Evolutionary conservation across 805 yeast species (phyloP).

Genomic region (Starmerella bombicola): DNA sequence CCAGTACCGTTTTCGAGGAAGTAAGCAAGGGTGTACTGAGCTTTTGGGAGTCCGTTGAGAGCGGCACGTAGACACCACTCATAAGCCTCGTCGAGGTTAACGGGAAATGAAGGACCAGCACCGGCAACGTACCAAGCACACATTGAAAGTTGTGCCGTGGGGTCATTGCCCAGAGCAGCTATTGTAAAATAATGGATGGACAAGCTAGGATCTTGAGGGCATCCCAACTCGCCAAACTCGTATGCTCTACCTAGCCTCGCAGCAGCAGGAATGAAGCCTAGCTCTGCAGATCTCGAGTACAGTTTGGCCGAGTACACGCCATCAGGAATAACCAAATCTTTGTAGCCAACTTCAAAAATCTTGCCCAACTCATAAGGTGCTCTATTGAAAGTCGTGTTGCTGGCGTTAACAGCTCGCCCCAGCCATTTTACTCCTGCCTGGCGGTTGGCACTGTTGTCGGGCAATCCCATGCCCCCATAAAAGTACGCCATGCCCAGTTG

Average conservation of each 20-base stretch:
- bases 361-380: constrained; percentile 89
- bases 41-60: constrained; percentile 56
- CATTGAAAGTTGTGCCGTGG: constrained; percentile 79
- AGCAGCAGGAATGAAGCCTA: constrained; percentile 74
- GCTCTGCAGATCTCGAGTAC: constrained; percentile 75
- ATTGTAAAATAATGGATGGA: constrained; percentile 87
- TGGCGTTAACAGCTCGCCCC: constrained; percentile 70
- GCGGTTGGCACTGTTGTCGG: constrained; percentile 51
- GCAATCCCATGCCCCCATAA: constrained; percentile 71
- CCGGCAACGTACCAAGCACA: constrained; percentile 97
- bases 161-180: constrained; percentile 80
- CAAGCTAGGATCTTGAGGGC: constrained; percentile 64
- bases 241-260: constrained; percentile 69
- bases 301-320: constrained; percentile 71
- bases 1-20: constrained; percentile 85
- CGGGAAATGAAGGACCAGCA: constrained; percentile 64
- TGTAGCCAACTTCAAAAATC: constrained; percentile 70
- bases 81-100: constrained; percentile 74
- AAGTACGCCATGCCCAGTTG: constrained; percentile 80
- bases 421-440: constrained; percentile 89
- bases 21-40: constrained; percentile 73
- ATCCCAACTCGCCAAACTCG: constrained; percentile 59
- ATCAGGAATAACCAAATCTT: constrained; percentile 79
- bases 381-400: constrained; percentile 74
- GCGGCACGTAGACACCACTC: constrained; percentile 94